These are phyloP conservation scores for Apophysomyces sp. DNA, from an alignment of 371 early-diverging fungal species.

Conservation along the genomic window DNA sequence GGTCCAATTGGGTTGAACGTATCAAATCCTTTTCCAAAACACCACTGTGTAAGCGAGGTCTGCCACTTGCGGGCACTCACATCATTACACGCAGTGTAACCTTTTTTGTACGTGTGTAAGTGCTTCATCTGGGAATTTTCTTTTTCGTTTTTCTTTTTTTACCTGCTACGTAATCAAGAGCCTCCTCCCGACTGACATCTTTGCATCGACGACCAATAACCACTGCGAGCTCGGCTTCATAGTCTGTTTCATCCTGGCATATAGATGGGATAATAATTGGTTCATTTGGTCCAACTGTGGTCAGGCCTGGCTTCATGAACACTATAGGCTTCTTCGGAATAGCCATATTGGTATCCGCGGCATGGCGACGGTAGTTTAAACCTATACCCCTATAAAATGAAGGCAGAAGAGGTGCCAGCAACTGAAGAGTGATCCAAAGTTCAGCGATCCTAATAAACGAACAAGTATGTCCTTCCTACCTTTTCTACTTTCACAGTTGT, in stretches of 20 bases:
- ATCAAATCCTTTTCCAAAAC: conserved; percentile 63
- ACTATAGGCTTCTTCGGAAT: conserved; percentile 55
- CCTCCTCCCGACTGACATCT: conserved; percentile 46
- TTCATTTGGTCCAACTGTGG: conserved; percentile 45
- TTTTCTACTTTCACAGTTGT: conserved; percentile 34
- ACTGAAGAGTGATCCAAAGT: no score
- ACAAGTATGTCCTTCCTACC: conserved; percentile 12
- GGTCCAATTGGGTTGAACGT: conserved; percentile 65
- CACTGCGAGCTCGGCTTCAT: conserved; percentile 63
- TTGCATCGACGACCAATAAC: conserved; percentile 58
- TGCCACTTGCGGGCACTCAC: conserved; percentile 62
- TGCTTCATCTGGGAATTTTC: neutral
- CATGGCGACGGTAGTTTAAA: conserved; percentile 60
- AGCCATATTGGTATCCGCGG: conserved; percentile 45
- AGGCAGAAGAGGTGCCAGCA: conserved; percentile 46
- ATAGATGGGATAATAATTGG: conserved; percentile 49
- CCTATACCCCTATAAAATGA: conserved; percentile 55
- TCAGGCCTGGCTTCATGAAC: conserved; percentile 53
- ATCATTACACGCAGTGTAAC: conserved; percentile 64
- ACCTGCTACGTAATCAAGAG: conserved; percentile 53
- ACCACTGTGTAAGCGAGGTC: conserved; percentile 55
- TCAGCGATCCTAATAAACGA: no score
- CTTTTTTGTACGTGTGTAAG: conserved; percentile 16
- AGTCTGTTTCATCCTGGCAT: conserved; percentile 54
- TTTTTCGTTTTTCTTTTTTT: neutral